Evolutionary conservation across 352 stramenopile species (phyloP).

Genomic region (Pilasporangium apinafurcum): DNA sequence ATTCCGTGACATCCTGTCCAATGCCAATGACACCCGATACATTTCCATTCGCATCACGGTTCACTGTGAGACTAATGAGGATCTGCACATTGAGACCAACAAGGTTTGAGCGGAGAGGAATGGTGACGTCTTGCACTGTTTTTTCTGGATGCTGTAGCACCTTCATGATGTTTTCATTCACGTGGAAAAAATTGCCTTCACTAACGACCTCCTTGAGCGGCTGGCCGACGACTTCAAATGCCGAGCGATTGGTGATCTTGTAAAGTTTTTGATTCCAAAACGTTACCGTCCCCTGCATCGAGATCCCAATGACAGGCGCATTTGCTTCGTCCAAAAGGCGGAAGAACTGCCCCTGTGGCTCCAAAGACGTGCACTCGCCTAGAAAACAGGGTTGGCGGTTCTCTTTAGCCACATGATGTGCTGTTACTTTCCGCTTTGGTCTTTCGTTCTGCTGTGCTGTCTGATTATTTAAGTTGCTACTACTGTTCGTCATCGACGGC

Average conservation of each 20-base stretch:
- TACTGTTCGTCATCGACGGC: no score
- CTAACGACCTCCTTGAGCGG: slow-evolving; percentile 30
- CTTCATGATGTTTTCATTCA: slow-evolving; percentile 7
- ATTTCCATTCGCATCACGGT: slow-evolving; percentile 23
- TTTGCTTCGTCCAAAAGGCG: slow-evolving; percentile 48
- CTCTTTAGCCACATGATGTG: no score
- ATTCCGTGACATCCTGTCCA: slow-evolving; percentile 48
- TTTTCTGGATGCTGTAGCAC: slow-evolving; percentile 8
- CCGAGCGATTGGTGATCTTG: slow-evolving; percentile 24
- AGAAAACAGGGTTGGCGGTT: no score
- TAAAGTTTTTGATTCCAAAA: slow-evolving; percentile 64
- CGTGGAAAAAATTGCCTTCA: slow-evolving; percentile 9
- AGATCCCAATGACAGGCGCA: slow-evolving; percentile 38
- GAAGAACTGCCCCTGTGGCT: slow-evolving; percentile 19
- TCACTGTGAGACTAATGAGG: slow-evolving; percentile 55
- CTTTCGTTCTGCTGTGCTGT: no score
- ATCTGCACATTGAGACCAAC: slow-evolving; percentile 37
- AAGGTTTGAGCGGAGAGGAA: slow-evolving; percentile 36
- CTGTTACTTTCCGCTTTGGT: no score
- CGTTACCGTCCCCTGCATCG: slow-evolving; percentile 30
- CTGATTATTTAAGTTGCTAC: no score
- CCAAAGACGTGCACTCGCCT: no score
- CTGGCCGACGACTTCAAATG: slow-evolving; percentile 18
- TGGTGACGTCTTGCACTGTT: slow-evolving; percentile 28
- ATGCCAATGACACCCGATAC: slow-evolving; percentile 24